These are phyloP conservation scores for Roridomyces roridus DNA, from an alignment of 768 basidiomycete genomes.

Conservation along the genomic window DNA sequence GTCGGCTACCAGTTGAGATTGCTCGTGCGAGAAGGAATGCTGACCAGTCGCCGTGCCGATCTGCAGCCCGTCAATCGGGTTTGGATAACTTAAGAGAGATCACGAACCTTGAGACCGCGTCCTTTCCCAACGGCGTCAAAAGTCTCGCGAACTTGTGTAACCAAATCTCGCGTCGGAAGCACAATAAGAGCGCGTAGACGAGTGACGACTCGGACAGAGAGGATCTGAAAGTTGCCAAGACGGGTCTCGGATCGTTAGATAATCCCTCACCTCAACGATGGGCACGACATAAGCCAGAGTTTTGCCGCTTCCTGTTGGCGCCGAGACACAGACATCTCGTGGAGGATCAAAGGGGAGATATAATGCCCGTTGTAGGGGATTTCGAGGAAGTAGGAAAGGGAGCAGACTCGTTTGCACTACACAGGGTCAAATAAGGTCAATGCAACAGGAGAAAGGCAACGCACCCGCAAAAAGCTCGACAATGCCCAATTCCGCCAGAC, in stretches of 20 bases:
- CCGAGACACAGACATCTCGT: conserved; percentile 90
- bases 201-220: conserved; percentile 78
- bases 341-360: conserved; percentile 73
- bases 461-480: conserved; percentile 87
- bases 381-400: conserved; percentile 73
- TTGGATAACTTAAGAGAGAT: neutral
- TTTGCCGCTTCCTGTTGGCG: conserved; percentile 98
- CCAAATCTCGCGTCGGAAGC: conserved; percentile 93
- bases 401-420: conserved; percentile 93
- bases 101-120: conserved; percentile 79
- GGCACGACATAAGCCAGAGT: conserved; percentile 96
- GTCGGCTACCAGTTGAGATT: conserved; percentile 77
- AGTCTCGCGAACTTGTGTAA: conserved; percentile 90
- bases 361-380: conserved; percentile 47
- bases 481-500: conserved; percentile 81
- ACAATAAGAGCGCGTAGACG: conserved; percentile 88
- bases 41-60: conserved; percentile 90
- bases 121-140: conserved; percentile 87
- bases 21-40: conserved; percentile 93
- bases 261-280: conserved; percentile 74
- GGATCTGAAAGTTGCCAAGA: conserved; percentile 50
- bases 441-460: conserved; percentile 27
- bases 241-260: neutral
- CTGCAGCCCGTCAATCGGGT: conserved; percentile 32
- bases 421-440: neutral